These are phyloP conservation scores for Penicillium odoratum DNA, from an alignment of 495 filamentous ascomycete genomes.

Conservation along the genomic window DNA sequence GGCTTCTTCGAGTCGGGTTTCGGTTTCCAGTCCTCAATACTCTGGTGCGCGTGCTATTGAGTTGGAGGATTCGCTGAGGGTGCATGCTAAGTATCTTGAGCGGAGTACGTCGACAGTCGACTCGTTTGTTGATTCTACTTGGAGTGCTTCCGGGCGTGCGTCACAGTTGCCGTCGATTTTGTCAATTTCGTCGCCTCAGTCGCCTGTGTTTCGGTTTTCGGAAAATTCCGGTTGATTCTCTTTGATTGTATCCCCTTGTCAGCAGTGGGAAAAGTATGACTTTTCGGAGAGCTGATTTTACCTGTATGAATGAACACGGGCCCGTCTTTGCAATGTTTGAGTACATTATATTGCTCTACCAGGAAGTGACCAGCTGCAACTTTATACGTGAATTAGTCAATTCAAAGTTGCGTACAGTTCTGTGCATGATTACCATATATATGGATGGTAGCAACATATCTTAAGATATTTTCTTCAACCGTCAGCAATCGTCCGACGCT, in stretches of 20 bases:
- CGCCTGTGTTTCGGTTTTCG: conserved; percentile 14
- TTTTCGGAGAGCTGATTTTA: neutral
- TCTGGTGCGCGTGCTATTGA: neutral
- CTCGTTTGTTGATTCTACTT: neutral
- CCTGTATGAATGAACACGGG: neutral
- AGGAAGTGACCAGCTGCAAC: neutral
- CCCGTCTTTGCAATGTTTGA: neutral
- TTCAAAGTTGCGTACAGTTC: neutral
- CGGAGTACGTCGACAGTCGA: conserved; percentile 3
- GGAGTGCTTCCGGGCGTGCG: neutral
- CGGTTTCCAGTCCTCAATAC: neutral
- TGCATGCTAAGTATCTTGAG: neutral
- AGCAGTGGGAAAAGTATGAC: neutral
- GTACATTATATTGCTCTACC: neutral
- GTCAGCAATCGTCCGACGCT: too few species aligned
- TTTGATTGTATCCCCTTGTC: neutral
- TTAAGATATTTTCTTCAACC: too few species aligned
- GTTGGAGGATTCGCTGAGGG: neutral
- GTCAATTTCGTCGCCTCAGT: neutral
- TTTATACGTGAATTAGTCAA: neutral
- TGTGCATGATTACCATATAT: neutral
- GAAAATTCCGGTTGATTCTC: conserved; percentile 4
- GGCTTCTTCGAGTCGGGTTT: conserved; percentile 14
- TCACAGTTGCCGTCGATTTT: conserved; percentile 1
- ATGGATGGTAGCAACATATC: too few species aligned